Conservation (phyloP, 1,284 basidiomycete genomes). For the Melanopsichium pennsylvanicum region DNA sequence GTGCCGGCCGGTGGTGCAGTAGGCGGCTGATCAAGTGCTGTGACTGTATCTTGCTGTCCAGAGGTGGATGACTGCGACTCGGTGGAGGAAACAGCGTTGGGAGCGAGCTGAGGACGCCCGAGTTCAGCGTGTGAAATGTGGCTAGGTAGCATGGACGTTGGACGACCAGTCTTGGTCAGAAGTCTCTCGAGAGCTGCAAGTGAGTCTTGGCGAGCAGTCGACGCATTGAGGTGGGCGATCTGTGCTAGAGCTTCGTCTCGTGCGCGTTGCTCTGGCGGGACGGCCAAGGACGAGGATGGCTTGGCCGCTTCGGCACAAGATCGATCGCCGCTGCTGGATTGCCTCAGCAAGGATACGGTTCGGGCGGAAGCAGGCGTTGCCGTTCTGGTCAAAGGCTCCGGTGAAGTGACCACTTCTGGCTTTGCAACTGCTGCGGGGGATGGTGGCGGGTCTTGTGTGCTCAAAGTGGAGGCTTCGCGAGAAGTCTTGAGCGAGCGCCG, state of each 20-base stretch:
- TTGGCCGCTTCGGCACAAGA: neutral
- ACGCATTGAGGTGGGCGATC: conserved; percentile 39
- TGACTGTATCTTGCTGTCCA: no score
- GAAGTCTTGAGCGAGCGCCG: neutral
- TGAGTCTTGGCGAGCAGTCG: conserved; percentile 29
- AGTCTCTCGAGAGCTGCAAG: conserved; percentile 46
- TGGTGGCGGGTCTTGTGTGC: neutral
- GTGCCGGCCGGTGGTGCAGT: neutral
- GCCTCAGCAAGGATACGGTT: neutral
- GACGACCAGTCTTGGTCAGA: conserved; percentile 30
- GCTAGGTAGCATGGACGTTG: conserved; percentile 20
- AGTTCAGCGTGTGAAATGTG: conserved; percentile 18
- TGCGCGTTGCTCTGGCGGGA: conserved; percentile 31
- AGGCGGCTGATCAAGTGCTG: neutral
- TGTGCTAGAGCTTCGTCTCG: conserved; percentile 40
- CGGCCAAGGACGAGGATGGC: neutral
- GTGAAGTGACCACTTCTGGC: no score
- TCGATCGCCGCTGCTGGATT: neutral
- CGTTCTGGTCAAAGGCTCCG: neutral
- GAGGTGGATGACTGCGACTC: no score
- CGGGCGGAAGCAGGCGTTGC: neutral
- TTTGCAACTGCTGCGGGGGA: neutral
- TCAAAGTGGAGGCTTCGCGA: neutral
- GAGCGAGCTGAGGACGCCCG: conserved; percentile 3
- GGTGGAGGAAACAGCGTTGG: no score